Evolutionary conservation across 148 eudicot genomes (phyloP).

Genomic region (Suaeda aralocaspica): DNA sequence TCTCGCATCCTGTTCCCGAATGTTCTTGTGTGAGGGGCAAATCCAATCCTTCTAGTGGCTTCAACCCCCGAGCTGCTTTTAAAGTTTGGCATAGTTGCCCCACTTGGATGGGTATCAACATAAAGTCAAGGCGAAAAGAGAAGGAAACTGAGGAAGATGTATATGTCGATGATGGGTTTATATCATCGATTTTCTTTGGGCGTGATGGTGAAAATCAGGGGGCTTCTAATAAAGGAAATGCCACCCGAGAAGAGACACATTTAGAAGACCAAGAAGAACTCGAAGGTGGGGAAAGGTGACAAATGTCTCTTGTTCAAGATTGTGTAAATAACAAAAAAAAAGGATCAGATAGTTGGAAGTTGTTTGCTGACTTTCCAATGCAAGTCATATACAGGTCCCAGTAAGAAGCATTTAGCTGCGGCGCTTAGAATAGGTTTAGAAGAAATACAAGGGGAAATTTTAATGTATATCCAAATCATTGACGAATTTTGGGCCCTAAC

Average conservation of each 20-base stretch:
- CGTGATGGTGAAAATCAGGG: constrained; percentile 34
- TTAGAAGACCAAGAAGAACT: constrained; percentile 84
- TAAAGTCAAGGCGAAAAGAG: constrained; percentile 28
- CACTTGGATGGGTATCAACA: constrained; percentile 45
- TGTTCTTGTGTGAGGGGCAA: constrained; percentile 55
- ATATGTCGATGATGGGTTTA: constrained; percentile 42
- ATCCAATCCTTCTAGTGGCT: constrained; percentile 20
- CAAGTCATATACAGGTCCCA: neutral
- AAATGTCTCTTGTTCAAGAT: neutral
- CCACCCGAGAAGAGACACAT: constrained; percentile 53
- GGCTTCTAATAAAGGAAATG: constrained; percentile 34
- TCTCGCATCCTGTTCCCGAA: constrained; percentile 74
- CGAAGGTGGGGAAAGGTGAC: constrained; percentile 65
- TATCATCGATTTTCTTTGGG: constrained; percentile 45
- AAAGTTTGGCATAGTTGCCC: constrained; percentile 52
- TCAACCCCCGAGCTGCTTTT: constrained; percentile 35
- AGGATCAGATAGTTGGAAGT: constrained; percentile 1
- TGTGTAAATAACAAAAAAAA: constrained; percentile 24
- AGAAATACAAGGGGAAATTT: neutral
- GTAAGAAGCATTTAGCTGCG: constrained; percentile 14
- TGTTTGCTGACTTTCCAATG: neutral
- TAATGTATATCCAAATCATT: neutral
- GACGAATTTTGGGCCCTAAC: neutral
- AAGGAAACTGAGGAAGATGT: constrained; percentile 59
- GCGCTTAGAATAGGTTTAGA: constrained; percentile 10